phyloP scores from a whole-genome alignment of 2,329 filamentous ascomycete genomes.

The Lecanosticta acicola region DNA sequence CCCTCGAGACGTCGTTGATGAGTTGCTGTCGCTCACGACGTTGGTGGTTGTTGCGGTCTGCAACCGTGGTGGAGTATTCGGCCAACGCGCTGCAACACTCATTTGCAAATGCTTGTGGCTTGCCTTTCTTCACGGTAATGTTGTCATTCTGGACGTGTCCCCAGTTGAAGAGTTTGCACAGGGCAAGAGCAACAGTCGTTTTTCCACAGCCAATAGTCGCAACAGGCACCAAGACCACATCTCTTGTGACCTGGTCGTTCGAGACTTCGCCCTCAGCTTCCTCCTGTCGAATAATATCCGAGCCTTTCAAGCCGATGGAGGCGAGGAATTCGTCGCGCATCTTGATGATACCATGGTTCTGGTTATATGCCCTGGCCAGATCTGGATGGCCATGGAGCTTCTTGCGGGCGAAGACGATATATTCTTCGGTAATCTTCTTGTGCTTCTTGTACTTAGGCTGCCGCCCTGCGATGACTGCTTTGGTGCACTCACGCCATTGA shows the following conservation, averaged over 20 bases:
- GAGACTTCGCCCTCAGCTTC: conserved; percentile 49
- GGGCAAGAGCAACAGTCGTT: conserved; percentile 79
- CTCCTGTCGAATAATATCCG: conserved; percentile 78
- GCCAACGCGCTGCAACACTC: conserved; percentile 61
- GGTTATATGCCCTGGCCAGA: conserved; percentile 66
- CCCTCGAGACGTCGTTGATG: conserved; percentile 65
- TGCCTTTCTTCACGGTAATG: conserved; percentile 68
- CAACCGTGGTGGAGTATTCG: conserved; percentile 67
- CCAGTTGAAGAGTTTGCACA: conserved; percentile 80
- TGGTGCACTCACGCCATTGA: conserved; percentile 97
- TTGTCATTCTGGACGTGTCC: conserved; percentile 97
- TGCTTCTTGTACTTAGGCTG: conserved; percentile 80
- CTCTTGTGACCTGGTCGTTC: conserved; percentile 53
- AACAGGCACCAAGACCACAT: conserved; percentile 81
- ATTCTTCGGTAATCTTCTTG: conserved; percentile 81
- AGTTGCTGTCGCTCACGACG: conserved; percentile 82
- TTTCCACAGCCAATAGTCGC: conserved; percentile 96
- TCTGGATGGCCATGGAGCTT: conserved; percentile 63
- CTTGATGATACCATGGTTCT: conserved; percentile 92
- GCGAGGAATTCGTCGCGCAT: conserved; percentile 82
- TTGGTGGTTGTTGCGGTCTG: conserved; percentile 92
- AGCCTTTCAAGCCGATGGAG: conserved; percentile 76
- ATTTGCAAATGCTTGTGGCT: conserved; percentile 71
- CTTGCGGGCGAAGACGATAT: conserved; percentile 72
- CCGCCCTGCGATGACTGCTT: conserved; percentile 71